Evolutionary conservation across 495 filamentous ascomycete species (phyloP).

Genomic region (Xylaria castorea): DNA sequence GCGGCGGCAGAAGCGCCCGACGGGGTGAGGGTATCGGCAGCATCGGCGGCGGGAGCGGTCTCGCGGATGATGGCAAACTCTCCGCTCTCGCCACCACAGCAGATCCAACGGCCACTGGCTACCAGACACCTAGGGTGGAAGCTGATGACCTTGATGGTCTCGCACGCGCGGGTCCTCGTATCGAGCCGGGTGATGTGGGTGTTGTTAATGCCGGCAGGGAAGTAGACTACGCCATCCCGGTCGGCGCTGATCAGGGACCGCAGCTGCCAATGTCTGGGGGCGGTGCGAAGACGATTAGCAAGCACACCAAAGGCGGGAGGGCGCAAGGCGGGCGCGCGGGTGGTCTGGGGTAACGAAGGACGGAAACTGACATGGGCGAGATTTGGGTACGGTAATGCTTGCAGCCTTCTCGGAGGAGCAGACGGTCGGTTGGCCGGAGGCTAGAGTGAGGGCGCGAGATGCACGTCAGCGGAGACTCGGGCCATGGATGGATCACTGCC

Average conservation of each 20-base stretch:
- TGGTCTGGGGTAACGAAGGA: background rate
- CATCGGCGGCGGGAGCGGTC: conserved; percentile 20
- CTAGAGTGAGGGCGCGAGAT: conserved; percentile 33
- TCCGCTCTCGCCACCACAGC: conserved; percentile 84
- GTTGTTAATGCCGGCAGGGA: conserved; percentile 68
- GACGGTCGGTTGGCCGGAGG: conserved; percentile 56
- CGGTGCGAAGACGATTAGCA: conserved; percentile 22
- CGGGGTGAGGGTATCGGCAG: conserved; percentile 21
- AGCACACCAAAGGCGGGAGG: background rate
- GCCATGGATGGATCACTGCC: background rate
- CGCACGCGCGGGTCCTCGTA: conserved; percentile 71
- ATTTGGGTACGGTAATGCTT: conserved; percentile 79
- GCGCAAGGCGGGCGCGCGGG: background rate
- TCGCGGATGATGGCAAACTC: conserved; percentile 78
- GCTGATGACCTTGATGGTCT: conserved; percentile 76
- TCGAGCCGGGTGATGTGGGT: conserved; percentile 75
- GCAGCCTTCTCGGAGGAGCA: conserved; percentile 69
- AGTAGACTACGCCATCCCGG: conserved; percentile 78
- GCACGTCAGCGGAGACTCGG: conserved; percentile 24
- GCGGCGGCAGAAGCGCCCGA: conserved; percentile 28
- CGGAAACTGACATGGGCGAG: conserved; percentile 67
- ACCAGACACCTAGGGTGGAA: conserved; percentile 87
- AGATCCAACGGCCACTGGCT: conserved; percentile 84
- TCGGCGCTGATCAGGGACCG: conserved; percentile 87
- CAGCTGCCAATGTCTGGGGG: conserved; percentile 83